phyloP scores from a whole-genome alignment of 2,329 filamentous ascomycete genomes.

The Cytospora piceae region DNA sequence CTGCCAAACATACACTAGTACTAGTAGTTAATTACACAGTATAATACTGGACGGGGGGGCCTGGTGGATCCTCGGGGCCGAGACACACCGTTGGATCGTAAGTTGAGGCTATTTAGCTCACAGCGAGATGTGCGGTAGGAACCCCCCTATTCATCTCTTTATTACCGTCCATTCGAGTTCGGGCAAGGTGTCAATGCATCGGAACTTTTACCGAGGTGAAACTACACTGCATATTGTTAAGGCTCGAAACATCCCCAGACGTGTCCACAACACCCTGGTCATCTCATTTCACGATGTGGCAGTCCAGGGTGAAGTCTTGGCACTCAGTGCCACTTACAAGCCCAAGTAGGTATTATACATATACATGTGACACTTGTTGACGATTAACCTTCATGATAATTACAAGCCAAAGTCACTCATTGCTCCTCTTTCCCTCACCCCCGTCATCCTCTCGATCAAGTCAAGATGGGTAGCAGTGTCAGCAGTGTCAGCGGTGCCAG shows the following conservation, averaged over 20 bases:
- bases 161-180: slow-evolving; percentile 3
- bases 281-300: slow-evolving; percentile 15
- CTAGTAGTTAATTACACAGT: slow-evolving; percentile 8
- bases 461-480: slow-evolving; percentile 17
- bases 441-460: slow-evolving; percentile 10
- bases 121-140: not conserved
- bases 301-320: slow-evolving; percentile 1
- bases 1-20: not conserved
- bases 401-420: not conserved
- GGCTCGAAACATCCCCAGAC: slow-evolving; percentile 8
- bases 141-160: not conserved
- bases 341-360: slow-evolving; percentile 2
- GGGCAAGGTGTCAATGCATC: slow-evolving; percentile 8
- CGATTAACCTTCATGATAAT: not conserved
- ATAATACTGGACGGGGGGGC: not conserved
- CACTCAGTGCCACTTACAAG: not conserved
- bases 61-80: not conserved
- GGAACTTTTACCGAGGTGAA: slow-evolving; percentile 6
- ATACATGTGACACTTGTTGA: not conserved
- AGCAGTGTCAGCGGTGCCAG: slow-evolving; percentile 2
- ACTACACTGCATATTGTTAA: not conserved
- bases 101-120: not conserved
- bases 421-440: not conserved
- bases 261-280: slow-evolving; percentile 16
- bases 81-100: slow-evolving; percentile 7